Percentiles rank a stretch among this genome's conserved stretches.
Evolutionary conservation across 345 rosid genomes (phyloP).

Genomic region (Gossypioides kirkii): DNA sequence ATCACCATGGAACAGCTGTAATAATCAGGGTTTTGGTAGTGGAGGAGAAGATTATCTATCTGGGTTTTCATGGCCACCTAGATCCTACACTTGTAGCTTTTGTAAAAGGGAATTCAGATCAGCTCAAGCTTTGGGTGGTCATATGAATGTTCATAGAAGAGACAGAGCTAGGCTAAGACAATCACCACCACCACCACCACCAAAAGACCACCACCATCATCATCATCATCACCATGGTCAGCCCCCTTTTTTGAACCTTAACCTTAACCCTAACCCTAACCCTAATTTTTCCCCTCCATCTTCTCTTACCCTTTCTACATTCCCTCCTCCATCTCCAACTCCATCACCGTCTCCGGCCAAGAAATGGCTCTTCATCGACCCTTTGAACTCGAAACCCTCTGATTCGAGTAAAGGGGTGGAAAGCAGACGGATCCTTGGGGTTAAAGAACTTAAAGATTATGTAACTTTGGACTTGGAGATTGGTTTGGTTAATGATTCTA

Average conservation of each 20-base stretch:
- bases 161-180: constrained; percentile 85
- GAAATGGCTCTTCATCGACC: constrained; percentile 28
- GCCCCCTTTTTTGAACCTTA: constrained; percentile 43
- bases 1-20: constrained; percentile 25
- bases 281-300: constrained; percentile 46
- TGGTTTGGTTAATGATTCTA: constrained; percentile 43
- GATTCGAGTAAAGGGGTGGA: constrained; percentile 14
- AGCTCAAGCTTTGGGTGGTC: constrained; percentile 98
- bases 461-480: constrained; percentile 66
- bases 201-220: constrained; percentile 18
- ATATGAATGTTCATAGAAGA: constrained; percentile 93
- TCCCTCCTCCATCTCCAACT: constrained; percentile 32
- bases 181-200: constrained; percentile 32
- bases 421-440: constrained; percentile 15
- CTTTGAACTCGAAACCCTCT: constrained; percentile 24
- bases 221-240: constrained; percentile 27
- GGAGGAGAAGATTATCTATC: constrained; percentile 45
- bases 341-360: constrained; percentile 31
- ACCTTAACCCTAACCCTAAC: constrained; percentile 55
- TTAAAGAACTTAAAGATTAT: constrained; percentile 23
- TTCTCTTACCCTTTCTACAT: constrained; percentile 22
- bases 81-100: constrained; percentile 92
- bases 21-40: constrained; percentile 26
- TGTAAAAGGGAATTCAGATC: constrained; percentile 93
- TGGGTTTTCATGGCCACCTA: constrained; percentile 92